Base-by-base conservation (phyloP, 768 basidiomycete species). In the Phanerochaete carnosa region DNA sequence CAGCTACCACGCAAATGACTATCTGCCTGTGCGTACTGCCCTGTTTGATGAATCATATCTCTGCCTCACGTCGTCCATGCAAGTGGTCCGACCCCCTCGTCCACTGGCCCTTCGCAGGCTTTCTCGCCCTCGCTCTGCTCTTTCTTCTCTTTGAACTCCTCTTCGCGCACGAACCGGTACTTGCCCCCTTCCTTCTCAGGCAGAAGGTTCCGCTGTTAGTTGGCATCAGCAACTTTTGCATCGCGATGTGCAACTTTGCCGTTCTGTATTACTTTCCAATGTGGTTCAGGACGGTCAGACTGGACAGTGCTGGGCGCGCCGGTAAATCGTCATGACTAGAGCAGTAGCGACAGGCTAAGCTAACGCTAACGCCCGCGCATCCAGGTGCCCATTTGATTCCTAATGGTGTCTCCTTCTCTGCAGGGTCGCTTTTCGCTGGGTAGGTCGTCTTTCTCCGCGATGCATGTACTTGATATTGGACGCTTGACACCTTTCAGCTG, bases 211-310 rank as follows among this genome's bases (percentile, higher is more conserved):
- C 91, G 2, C 79, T 91, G 2, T 78, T 94, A 5, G 83, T 92
- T 26, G 88, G 87, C 23, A 73, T 74, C 55, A 89, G 84, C 67
- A 90, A 90, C 66, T 88, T 90, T 66, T 79, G 90, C 23, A 89
- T 92, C 11, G 77, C 88, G 16, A 76, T 80, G 5, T 91, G 88
- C 71, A 93, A 90, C 67, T 88, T 93, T 57, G 76, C 86, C 1
- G 79, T 93, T 65, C 88, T 83, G 70, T 93, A 89, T 71, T 91
- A 87, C 72, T 89, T 83, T 72, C 91, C 91, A 5, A 85, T 87
- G 72, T 92, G 89, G 87, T 93, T 92, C 69, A 89, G 92, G 71
- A 90, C 89, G 0, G 91, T 92, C 3, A 76, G 81, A 69, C 69
- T 90, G 30, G 84, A 87, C 16, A 87, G 77, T 55, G 85, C 89